Base-by-base conservation (phyloP, 2,329 filamentous ascomycete species). In the Xylariaceae sp. region DNA sequence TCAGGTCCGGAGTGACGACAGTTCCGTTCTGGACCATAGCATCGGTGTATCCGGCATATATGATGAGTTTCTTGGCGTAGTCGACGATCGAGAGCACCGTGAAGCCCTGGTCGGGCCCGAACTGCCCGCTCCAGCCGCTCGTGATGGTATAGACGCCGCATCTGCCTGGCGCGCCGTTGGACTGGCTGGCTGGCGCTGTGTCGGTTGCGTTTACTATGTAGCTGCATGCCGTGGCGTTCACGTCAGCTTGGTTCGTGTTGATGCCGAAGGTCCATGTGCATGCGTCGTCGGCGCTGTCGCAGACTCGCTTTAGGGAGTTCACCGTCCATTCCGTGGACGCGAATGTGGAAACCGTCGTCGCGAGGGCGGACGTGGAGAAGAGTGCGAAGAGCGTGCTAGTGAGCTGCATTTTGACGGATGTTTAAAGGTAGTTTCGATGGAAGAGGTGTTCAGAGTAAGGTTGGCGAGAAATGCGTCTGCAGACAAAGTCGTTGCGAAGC, bases 101-200 rank as follows among this genome's bases (percentile, higher is more conserved):
- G 70, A 82, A 83, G 56, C 76, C 80, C 22, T 77, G 67, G 58
- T 67, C 76, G 6, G 67, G 54, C 50, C 79, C 80, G 59, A 83
- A 83, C 67, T 80, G 76, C 63, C 72, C 78, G 63, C 75, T 79
- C 80, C 80, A 83, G 65, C 76, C 75, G 10, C 75, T 78, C 44
- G 77, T 80, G 60, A 83, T 62, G 55, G 71, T 77, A 71, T 71
- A 83, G 60, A 63, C 65, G 40, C 78, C 80, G 68, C 78, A 81
- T 40, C 15, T 30, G 49, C 60, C 56, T 42, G 58, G 71, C 59
- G 64, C 70, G 68, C 53, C 71, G 59, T 67, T 59, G 36, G 62
- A 72, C 70, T 19, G 71, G 72, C 52, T 71, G 5, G 63, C 60
- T 12, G 49, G 45, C n/a, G 37, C 66, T 50, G 68, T 47, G 7